Evolutionary conservation across 2,329 filamentous ascomycete genomes (phyloP), one percentile per base, ranked within the genome.

Genomic region (Penicillium hesseltinei): DNA sequence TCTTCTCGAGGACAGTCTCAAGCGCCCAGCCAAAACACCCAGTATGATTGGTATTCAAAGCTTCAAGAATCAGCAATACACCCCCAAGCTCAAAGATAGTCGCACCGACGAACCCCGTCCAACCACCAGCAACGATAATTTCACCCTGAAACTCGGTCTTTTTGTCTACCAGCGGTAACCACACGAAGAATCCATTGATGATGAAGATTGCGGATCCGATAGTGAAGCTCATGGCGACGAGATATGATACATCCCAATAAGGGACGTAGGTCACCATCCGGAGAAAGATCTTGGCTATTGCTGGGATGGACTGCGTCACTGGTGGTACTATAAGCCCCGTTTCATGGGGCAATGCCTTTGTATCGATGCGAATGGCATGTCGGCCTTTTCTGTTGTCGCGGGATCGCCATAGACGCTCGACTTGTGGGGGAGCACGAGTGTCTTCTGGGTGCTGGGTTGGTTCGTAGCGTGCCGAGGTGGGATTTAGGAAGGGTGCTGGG

Each of bases 11-110:
- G 0, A 77, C 77, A 23, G 78, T 77, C 62, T 88, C 82, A 1
- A 89, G 64, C 0, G 86, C 87, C 86, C 86, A 90, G 4, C 87
- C 87, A 67, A 89, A 89, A 69, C 87, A 90, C 13, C 82, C 84
- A 0, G 81, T 75, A 13, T 81, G 77, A 64, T 88, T 84, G 65
- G 86, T 84, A 67, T 90, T 90, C n/a, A 88, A 78, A 4, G 87
- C 87, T 70, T 90, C 87, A 2, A 88, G 74, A 71, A 89, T 77
- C 27, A 89, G 76, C 2, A 89, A 71, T 1, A 89, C 66, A 36
- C 83, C 85, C 0, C 86, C 87, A 4, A 87, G 53, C 62, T 87
- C 85, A 68, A 90, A 89, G 7, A 89, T 74, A 0, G 84, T 87
- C 0, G 86, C 86, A 4, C 87, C 87, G n/a, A 89, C 78, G 64